A percentile compares a stretch with the other conserved stretches of the same genome.
These are phyloP conservation scores for Talaromyces rugulosus DNA, from an alignment of 2,329 filamentous ascomycete genomes.

Conservation along the genomic window DNA sequence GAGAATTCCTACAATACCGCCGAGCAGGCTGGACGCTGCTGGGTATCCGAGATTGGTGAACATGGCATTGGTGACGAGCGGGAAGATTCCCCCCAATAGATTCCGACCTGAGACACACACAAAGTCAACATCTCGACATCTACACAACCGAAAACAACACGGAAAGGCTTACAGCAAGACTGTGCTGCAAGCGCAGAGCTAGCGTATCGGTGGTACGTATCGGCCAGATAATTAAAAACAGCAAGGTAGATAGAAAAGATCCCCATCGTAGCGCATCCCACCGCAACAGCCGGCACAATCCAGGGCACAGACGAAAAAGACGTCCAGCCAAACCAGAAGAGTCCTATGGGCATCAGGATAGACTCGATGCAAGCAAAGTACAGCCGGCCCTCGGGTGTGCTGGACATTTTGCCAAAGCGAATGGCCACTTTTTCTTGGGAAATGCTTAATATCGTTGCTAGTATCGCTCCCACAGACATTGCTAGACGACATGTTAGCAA, in stretches of 20 bases:
- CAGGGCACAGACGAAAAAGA: slow-evolving; percentile 60
- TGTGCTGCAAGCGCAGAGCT: slow-evolving; percentile 83
- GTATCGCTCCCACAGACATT: slow-evolving; percentile 62
- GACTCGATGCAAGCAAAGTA: slow-evolving; percentile 80
- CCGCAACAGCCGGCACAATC: slow-evolving; percentile 66
- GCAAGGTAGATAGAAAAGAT: slow-evolving; percentile 85
- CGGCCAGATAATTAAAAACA: slow-evolving; percentile 89
- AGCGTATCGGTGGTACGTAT: slow-evolving; percentile 80
- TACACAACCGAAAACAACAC: not conserved
- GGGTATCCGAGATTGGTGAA: slow-evolving; percentile 68
- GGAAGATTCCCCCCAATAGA: slow-evolving; percentile 74
- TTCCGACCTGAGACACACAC: slow-evolving; percentile 55
- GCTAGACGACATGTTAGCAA: slow-evolving; percentile 33
- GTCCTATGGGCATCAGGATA: slow-evolving; percentile 68
- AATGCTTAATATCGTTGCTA: slow-evolving; percentile 67
- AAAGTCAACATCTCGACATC: not conserved
- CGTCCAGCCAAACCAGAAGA: slow-evolving; percentile 78
- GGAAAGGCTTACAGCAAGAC: slow-evolving; percentile 58
- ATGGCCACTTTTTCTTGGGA: slow-evolving; percentile 65
- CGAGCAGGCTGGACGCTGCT: slow-evolving; percentile 69
- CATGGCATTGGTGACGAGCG: slow-evolving; percentile 68
- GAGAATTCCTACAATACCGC: slow-evolving; percentile 57
- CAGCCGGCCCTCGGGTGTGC: slow-evolving; percentile 68
- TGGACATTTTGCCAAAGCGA: slow-evolving; percentile 42
- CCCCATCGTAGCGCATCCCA: slow-evolving; percentile 74